Evolutionary conservation across 2,329 filamentous ascomycete genomes (phyloP), one percentile per base, ranked within the genome.

Genomic region (Calonectria henricotiae): DNA sequence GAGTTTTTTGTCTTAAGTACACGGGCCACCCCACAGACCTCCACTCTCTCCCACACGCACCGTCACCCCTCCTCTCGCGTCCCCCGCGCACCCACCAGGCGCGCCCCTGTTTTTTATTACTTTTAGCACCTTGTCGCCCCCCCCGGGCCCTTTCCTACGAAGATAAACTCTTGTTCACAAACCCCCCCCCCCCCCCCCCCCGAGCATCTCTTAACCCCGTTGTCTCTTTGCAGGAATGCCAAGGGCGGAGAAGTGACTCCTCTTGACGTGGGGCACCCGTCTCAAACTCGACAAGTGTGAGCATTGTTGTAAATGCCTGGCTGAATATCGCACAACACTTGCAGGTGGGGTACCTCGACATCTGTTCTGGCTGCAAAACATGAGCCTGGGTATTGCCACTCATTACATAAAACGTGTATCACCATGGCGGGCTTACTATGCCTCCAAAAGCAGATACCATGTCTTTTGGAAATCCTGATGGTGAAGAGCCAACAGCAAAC

Each of bases 381-480:
- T 55, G 32, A 25, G 51, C 20, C 51, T 58, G 32, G 37, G 17
- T 17, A 39, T 58, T 39, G n/a, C 51, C 32, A 9, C 20, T 25
- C 51, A 39, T 58, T 25, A 25, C 51, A 55, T 39, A 39, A 39
- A n/a, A 4, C 6, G 20, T 39, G 51, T 15, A 58, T 58, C 47
- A 32, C 35, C 12, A 27, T 58, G 20, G 11, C n/a, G n/a, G 47
- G 23, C 25, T 58, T 25, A 32, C 23, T 13, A 13, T 20, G 20
- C 20, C 20, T 37, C 35, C 9, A 37, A 37, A 37, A 20, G 20
- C 20, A 20, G n/a, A 44, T 17, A 44, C 7, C 3, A 8, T 39
- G 51, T 37, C 12, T 55, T 55, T 32, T 44, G 17, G 25, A n/a
- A 39, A 12, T 1, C 12, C 27, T 35, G 32, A 35, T 35, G 15